Evolutionary conservation across 257 asterid species (phyloP).

Genomic region (Handroanthus guayacan): DNA sequence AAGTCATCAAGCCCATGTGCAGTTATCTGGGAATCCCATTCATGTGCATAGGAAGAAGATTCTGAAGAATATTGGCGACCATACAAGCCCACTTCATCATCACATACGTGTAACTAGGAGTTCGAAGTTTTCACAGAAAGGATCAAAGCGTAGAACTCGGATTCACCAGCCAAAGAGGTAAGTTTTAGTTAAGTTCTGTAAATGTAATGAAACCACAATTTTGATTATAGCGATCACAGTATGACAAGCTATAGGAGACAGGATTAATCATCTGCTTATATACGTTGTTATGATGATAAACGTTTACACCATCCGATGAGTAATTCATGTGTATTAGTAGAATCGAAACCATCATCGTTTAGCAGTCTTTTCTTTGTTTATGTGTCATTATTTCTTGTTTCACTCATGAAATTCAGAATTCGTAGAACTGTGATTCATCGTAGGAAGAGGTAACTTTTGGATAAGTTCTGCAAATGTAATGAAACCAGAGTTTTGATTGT

Average conservation of each 20-base stretch:
- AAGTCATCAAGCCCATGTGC: slow-evolving; percentile 47
- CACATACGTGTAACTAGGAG: slow-evolving; percentile 57
- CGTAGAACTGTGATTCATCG: too few species aligned
- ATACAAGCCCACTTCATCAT: slow-evolving; percentile 41
- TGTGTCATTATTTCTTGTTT: neutral
- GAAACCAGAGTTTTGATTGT: too few species aligned
- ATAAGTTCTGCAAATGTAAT: too few species aligned
- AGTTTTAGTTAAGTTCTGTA: neutral
- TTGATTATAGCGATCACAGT: neutral
- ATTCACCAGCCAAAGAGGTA: slow-evolving; percentile 35
- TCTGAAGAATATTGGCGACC: slow-evolving; percentile 34
- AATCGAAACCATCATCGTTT: neutral
- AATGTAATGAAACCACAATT: neutral
- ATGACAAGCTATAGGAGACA: too few species aligned
- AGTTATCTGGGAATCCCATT: slow-evolving; percentile 36
- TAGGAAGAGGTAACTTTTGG: too few species aligned
- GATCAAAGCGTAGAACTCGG: slow-evolving; percentile 40
- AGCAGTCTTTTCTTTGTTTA: neutral
- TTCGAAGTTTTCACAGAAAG: slow-evolving; percentile 56
- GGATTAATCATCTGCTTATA: too few species aligned
- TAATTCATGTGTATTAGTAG: too few species aligned
- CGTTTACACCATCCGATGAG: too few species aligned
- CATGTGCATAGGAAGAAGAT: slow-evolving; percentile 35
- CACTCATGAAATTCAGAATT: too few species aligned
- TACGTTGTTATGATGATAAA: too few species aligned